A percentile compares a stretch with the other conserved stretches of the same genome.
These are phyloP conservation scores for Beauveria sp. DNA, from an alignment of 2,329 filamentous ascomycete species.

Conservation along the genomic window DNA sequence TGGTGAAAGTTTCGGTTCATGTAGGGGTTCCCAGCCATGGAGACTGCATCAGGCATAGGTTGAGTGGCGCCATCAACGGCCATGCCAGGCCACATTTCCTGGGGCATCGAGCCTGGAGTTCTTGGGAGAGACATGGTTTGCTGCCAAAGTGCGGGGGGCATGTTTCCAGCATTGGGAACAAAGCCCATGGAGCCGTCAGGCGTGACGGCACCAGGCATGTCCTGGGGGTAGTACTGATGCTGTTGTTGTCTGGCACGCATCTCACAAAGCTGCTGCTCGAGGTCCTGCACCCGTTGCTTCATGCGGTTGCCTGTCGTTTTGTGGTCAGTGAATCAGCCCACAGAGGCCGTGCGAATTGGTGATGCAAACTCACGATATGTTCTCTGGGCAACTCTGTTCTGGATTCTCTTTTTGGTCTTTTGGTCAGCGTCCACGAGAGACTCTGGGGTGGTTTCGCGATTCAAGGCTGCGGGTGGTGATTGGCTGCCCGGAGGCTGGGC, in stretches of 20 bases:
- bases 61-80: neutral
- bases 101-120: constrained; percentile 4
- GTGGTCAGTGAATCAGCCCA: neutral
- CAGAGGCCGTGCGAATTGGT: neutral
- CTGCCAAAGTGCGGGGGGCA: constrained; percentile 8
- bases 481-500: neutral
- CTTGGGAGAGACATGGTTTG: constrained; percentile 1
- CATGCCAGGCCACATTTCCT: constrained; percentile 11
- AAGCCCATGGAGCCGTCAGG: constrained; percentile 9
- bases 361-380: constrained; percentile 22
- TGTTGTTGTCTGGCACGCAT: constrained; percentile 13
- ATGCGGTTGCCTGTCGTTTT: neutral
- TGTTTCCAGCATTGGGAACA: neutral
- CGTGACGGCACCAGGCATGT: neutral
- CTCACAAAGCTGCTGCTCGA: constrained; percentile 12
- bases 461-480: constrained; percentile 6
- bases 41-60: neutral
- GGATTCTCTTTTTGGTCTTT: constrained; percentile 27
- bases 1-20: constrained; percentile 4
- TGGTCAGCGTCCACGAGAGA: constrained; percentile 9
- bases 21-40: constrained; percentile 5
- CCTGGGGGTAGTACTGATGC: constrained; percentile 6
- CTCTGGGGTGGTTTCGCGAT: constrained; percentile 4
- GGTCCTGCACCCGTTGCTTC: constrained; percentile 13
- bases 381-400: constrained; percentile 25